Evolutionary conservation across 2,329 filamentous ascomycete species (phyloP).

Genomic region (Alternaria infectoria): DNA sequence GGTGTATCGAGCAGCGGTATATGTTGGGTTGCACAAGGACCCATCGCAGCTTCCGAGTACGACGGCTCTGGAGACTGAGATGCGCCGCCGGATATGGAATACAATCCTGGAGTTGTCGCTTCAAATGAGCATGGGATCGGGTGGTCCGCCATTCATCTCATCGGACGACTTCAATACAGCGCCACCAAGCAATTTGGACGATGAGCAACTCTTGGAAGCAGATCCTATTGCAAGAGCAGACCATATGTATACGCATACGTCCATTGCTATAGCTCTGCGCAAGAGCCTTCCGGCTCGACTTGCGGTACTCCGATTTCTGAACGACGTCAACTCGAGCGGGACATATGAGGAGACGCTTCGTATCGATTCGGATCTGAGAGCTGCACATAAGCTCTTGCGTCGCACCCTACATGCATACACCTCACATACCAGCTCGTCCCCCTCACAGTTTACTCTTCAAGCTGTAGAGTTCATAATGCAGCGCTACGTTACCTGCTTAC

Average conservation of each 20-base stretch:
- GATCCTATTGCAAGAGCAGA: slow-evolving; percentile 37
- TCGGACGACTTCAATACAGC: slow-evolving; percentile 47
- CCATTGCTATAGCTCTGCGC: slow-evolving; percentile 46
- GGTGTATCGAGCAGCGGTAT: slow-evolving; percentile 48
- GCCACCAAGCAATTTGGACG: slow-evolving; percentile 50
- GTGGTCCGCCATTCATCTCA: slow-evolving; percentile 45
- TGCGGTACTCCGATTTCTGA: slow-evolving; percentile 41
- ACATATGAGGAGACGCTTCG: slow-evolving; percentile 39
- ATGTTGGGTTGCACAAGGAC: slow-evolving; percentile 52
- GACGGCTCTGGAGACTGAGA: slow-evolving; percentile 30
- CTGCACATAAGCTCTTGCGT: slow-evolving; percentile 27
- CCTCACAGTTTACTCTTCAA: slow-evolving; percentile 23
- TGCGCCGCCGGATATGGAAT: slow-evolving; percentile 43
- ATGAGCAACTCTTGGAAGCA: slow-evolving; percentile 45
- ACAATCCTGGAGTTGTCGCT: slow-evolving; percentile 48
- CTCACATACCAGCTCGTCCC: not conserved
- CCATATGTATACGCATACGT: slow-evolving; percentile 42
- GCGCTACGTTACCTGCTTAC: slow-evolving; percentile 34
- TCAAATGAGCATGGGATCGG: slow-evolving; percentile 46
- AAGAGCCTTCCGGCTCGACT: slow-evolving; percentile 48
- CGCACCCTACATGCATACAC: slow-evolving; percentile 21
- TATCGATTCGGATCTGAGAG: slow-evolving; percentile 27
- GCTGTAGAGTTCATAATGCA: slow-evolving; percentile 35
- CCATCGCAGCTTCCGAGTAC: slow-evolving; percentile 40
- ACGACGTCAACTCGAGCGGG: slow-evolving; percentile 26